Evolutionary conservation across 495 filamentous ascomycete genomes (phyloP).

Genomic region (Xylaria scruposa): DNA sequence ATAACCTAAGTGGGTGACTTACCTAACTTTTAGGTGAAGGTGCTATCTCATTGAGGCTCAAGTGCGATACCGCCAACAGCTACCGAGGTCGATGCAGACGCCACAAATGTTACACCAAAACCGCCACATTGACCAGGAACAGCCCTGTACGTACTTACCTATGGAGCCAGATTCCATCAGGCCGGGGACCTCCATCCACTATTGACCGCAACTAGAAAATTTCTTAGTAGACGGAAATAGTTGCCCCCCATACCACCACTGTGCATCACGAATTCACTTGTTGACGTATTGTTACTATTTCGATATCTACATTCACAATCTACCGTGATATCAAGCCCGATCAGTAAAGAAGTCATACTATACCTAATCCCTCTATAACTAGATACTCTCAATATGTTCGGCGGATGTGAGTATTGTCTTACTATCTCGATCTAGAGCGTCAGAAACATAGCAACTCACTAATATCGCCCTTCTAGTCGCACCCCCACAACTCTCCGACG

Average conservation of each 20-base stretch:
- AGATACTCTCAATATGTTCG: constrained; percentile 50
- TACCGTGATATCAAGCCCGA: neutral
- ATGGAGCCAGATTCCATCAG: neutral
- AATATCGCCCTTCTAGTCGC: constrained; percentile 40
- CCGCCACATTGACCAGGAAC: constrained; percentile 1
- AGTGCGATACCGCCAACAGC: neutral
- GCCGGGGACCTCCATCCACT: neutral
- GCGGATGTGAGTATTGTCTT: constrained; percentile 46
- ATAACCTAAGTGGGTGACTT: neutral
- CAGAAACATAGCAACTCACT: constrained; percentile 26
- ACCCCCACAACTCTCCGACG: constrained; percentile 57
- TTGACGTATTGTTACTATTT: neutral
- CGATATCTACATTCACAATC: neutral
- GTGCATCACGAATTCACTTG: constrained; percentile 5
- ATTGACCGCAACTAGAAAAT: constrained; percentile 11
- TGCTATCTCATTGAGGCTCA: constrained; percentile 12
- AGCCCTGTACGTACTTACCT: neutral
- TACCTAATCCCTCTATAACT: neutral
- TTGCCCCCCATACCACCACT: constrained; percentile 9
- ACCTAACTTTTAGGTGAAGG: constrained; percentile 12
- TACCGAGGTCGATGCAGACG: neutral
- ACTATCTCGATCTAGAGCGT: constrained; percentile 1
- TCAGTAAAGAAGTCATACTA: neutral
- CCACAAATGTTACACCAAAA: no score
- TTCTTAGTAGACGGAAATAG: constrained; percentile 9